A percentile compares a stretch with the other conserved stretches of the same genome.
Conservation (phyloP, 139 green algal genomes). For the Coelastrella sp. region DNA sequence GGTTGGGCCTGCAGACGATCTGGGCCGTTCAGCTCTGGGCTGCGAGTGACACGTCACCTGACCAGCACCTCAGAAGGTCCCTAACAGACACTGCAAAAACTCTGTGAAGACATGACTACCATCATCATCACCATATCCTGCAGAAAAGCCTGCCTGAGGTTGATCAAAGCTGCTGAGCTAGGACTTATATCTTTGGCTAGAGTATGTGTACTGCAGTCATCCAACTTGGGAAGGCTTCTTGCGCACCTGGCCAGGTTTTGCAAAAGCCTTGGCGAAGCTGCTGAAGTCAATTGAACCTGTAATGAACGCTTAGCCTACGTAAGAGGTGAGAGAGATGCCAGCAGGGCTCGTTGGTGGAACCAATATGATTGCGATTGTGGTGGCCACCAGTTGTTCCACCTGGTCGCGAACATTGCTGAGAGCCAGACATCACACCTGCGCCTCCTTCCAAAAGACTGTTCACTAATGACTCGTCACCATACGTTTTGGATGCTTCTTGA, state of each 20-base stretch:
- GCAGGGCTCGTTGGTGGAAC: not conserved
- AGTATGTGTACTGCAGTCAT: too few relatives aligned
- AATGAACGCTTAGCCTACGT: not conserved
- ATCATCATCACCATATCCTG: not conserved
- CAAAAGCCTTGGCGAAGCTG: conserved; percentile 46
- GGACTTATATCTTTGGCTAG: too few relatives aligned
- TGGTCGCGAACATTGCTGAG: not conserved
- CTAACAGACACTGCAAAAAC: not conserved
- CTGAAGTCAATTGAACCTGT: conserved; percentile 47
- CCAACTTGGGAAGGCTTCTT: too few relatives aligned
- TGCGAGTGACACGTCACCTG: too few relatives aligned
- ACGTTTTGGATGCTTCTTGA: not conserved
- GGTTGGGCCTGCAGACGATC: too few relatives aligned
- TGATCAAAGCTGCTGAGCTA: too few relatives aligned
- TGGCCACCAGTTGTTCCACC: not conserved
- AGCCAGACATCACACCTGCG: not conserved
- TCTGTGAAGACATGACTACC: not conserved
- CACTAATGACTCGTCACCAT: conserved; percentile 19
- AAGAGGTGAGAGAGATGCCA: not conserved
- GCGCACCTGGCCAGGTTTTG: conserved; percentile 32
- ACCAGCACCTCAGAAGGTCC: too few relatives aligned
- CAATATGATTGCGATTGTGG: not conserved
- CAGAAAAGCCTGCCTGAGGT: too few relatives aligned
- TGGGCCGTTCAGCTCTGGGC: too few relatives aligned
- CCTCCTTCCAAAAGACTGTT: not conserved